phyloP scores from a whole-genome alignment of 495 filamentous ascomycete species.

The Achaetomiella virescens region DNA sequence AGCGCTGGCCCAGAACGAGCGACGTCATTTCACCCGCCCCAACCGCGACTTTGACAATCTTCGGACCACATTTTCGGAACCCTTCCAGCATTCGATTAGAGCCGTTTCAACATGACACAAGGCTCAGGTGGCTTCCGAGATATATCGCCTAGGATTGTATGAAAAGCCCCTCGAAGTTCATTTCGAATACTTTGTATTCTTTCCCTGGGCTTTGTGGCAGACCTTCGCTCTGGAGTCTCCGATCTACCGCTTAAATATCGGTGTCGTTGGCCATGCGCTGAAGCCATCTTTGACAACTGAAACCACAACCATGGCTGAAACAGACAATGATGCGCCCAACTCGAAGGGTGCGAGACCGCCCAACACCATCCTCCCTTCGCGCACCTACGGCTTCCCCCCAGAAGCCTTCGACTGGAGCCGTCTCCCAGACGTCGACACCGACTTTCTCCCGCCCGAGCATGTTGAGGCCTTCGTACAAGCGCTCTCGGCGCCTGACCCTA shows the following conservation, averaged over 20 bases:
- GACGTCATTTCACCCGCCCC: conserved; percentile 22
- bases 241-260: too few species aligned
- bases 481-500: conserved; percentile 47
- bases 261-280: not conserved
- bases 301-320: conserved; percentile 25
- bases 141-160: too few species aligned
- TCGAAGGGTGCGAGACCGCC: not conserved
- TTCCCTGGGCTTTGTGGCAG: too few species aligned
- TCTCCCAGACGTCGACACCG: conserved; percentile 58
- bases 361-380: conserved; percentile 23
- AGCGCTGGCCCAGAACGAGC: not conserved
- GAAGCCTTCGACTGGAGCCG: conserved; percentile 41
- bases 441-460: conserved; percentile 57
- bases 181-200: too few species aligned
- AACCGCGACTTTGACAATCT: not conserved
- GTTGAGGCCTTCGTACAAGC: conserved; percentile 54
- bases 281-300: not conserved
- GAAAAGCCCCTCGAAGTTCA: too few species aligned
- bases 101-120: not conserved
- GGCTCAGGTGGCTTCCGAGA: too few species aligned
- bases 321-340: not conserved
- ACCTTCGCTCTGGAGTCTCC: too few species aligned
- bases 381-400: conserved; percentile 42
- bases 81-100: not conserved
- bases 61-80: not conserved